Evolutionary conservation across 208 protist genomes (phyloP).

Genomic region (Balamuthia mandrillaris): DNA sequence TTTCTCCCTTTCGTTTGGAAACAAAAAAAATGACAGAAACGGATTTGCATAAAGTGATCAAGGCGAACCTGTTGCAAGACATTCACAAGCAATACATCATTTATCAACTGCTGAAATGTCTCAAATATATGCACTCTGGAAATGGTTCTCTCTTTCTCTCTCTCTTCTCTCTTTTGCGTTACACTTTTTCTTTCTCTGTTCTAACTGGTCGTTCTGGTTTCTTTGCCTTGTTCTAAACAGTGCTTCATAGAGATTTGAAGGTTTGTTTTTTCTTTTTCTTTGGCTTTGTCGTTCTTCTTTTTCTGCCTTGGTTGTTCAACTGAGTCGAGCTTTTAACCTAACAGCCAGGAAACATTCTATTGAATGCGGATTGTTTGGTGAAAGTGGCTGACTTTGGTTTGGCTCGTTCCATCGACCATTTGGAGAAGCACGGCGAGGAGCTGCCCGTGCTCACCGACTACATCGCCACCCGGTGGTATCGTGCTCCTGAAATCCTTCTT

Average conservation of each 20-base stretch:
- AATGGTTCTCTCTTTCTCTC: conserved; percentile 64
- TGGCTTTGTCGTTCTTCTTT: not conserved
- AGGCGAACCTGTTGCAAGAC: conserved; percentile 93
- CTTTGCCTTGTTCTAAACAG: too few species aligned
- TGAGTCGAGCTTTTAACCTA: conserved; percentile 11
- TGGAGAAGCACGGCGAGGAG: conserved; percentile 78
- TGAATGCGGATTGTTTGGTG: conserved; percentile 39
- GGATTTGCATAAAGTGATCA: conserved; percentile 90
- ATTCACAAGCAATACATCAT: conserved; percentile 95
- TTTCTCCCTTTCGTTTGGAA: too few species aligned
- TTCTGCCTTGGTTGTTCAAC: not conserved
- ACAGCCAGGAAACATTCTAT: conserved; percentile 38
- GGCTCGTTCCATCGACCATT: conserved; percentile 84
- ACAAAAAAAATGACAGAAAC: too few species aligned
- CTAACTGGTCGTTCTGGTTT: too few species aligned
- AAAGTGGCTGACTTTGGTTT: conserved; percentile 97
- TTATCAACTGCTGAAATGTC: conserved; percentile 93
- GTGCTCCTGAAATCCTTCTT: conserved; percentile 95
- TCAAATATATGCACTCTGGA: conserved; percentile 87
- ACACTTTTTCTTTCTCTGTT: too few species aligned
- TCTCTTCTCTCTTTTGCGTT: not conserved
- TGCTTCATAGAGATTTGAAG: too few species aligned
- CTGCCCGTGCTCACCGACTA: conserved; percentile 66
- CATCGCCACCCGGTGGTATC: conserved; percentile 90
- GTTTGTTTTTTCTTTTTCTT: too few species aligned